These are phyloP conservation scores for Trypanosoma congolense DNA, from an alignment of 208 protist genomes.

Conservation along the genomic window DNA sequence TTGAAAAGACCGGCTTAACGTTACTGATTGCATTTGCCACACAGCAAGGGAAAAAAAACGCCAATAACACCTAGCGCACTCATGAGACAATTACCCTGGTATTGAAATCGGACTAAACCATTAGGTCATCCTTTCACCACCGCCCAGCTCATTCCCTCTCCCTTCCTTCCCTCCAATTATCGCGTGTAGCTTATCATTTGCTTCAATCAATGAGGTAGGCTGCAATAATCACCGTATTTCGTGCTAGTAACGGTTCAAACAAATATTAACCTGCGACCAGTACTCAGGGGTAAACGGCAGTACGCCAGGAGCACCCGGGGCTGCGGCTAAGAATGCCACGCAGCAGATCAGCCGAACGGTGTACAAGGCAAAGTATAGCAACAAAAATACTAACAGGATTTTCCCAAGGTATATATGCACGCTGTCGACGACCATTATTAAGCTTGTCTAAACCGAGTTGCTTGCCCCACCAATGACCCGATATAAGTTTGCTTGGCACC, in stretches of 20 bases:
- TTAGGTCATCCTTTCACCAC: too few species aligned
- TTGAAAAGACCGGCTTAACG: too few species aligned
- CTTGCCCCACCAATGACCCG: too few species aligned
- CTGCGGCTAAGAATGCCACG: constrained; percentile 55
- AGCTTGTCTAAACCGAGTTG: constrained; percentile 1
- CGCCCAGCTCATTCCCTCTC: too few species aligned
- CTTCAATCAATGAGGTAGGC: background rate
- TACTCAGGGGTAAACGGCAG: constrained; percentile 44
- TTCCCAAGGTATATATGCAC: constrained; percentile 23
- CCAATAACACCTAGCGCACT: too few species aligned
- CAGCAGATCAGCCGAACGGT: constrained; percentile 70
- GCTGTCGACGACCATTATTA: constrained; percentile 6
- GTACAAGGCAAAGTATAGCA: constrained; percentile 45
- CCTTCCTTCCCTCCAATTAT: too few species aligned
- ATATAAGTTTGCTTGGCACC: constrained; percentile 1
- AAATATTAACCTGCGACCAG: constrained; percentile 37
- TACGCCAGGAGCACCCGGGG: constrained; percentile 32
- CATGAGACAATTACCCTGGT: too few species aligned
- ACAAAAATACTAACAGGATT: constrained; percentile 31
- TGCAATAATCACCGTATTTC: background rate
- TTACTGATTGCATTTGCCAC: too few species aligned
- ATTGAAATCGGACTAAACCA: too few species aligned
- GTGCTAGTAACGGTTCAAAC: constrained; percentile 49
- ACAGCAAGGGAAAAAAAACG: too few species aligned
- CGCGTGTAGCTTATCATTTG: too few species aligned